Evolutionary conservation across 768 basidiomycete genomes (phyloP).

Genomic region (Tulasnella sp.): DNA sequence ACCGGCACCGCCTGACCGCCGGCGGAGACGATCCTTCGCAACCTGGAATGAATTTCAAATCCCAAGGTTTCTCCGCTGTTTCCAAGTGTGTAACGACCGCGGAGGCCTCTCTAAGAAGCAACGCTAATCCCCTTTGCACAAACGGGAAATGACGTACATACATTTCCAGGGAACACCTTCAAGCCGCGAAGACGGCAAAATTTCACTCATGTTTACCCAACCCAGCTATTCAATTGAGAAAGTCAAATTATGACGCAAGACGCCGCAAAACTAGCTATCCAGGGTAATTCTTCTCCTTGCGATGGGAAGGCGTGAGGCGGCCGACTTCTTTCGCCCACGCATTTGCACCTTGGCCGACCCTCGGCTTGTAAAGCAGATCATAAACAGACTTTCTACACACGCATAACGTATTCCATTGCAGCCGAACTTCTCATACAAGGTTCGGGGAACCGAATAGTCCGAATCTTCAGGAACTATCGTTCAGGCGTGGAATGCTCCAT

Average conservation of each 20-base stretch:
- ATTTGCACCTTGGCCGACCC: neutral
- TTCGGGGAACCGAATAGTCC: neutral
- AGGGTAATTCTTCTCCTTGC: neutral
- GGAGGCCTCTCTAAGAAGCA: neutral
- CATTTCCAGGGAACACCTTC: neutral
- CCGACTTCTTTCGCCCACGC: neutral
- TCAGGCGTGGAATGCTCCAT: neutral
- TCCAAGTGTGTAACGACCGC: neutral
- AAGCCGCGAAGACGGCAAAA: slow-evolving; percentile 2
- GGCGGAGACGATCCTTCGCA: neutral
- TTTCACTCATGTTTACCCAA: neutral
- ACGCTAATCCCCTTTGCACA: neutral
- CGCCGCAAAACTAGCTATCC: neutral
- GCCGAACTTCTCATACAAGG: neutral
- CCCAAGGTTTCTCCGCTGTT: neutral
- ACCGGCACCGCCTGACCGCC: neutral
- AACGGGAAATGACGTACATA: neutral
- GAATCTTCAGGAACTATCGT: neutral
- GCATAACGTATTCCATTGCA: neutral
- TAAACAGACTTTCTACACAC: neutral
- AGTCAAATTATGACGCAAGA: neutral
- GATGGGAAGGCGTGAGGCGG: neutral
- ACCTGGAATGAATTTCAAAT: slow-evolving; percentile 8
- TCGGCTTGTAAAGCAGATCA: neutral
- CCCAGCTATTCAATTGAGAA: neutral